Evolutionary conservation across 2,329 filamentous ascomycete genomes (phyloP), one percentile per base, ranked within the genome.

Genomic region (Ophiognomonia clavigignenti-juglandacearum): DNA sequence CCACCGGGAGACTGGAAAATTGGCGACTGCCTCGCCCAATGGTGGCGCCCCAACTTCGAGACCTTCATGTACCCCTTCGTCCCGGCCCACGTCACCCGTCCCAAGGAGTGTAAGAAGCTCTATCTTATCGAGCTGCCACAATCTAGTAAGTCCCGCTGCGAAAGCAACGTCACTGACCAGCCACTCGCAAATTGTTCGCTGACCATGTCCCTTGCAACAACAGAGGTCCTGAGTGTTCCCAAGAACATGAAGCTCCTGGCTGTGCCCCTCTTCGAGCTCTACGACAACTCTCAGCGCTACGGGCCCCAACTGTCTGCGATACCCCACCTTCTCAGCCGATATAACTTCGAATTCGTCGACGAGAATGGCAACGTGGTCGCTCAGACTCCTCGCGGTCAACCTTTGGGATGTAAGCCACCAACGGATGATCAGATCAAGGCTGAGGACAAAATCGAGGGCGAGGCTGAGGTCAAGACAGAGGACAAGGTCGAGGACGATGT

Each of bases 11-110:
- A 96, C 62, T 98, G 93, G 93, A 80, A 95, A 65, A 83, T 98
- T 57, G 89, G 88, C 58, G 93, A 97, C 65, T 96, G 91, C 40
- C 77, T 98, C 47, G 92, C 93, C 45, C 91, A 96, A 71, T 98
- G 93, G 93, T 98, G 92, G 90, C 79, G 93, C 48, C 93, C 93
- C 45, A 98, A 97, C 73, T 96, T 97, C 64, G 93, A 98, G 75
- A 97, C 93, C 2, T 97, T 97, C 75, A 96, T 98, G 90, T 98
- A 98, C 65, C 93, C 93, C 1, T 98, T 96, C 68, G 85, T 97
- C 48, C 93, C 93, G 7, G 89, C 91, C 16, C 93, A 98, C 70
- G 89, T 96, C 53, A 96, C 92, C 16, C 78, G 93, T 43, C 93
- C 93, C 7, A 98, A 98, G 74, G 93, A 98, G 73, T 96, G 92